Conservation (phyloP, 805 yeast genomes). For the Nakazawaea sp. region DNA sequence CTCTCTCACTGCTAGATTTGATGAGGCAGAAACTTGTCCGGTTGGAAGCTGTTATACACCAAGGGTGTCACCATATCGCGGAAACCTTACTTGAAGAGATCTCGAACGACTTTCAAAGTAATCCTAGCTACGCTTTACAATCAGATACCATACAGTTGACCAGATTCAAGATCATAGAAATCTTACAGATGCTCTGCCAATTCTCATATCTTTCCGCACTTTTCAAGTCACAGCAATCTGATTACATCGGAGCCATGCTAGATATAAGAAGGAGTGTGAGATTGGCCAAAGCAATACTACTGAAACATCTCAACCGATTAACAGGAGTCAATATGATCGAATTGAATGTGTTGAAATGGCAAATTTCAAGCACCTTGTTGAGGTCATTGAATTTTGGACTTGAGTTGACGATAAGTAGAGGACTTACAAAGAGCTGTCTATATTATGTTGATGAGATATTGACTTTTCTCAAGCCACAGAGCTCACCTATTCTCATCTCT, state of each 20-base stretch:
- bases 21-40: too few relatives aligned
- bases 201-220: conserved; percentile 27
- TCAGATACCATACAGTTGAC: too few relatives aligned
- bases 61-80: too few relatives aligned
- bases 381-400: conserved; percentile 33
- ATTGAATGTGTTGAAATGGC: conserved; percentile 27
- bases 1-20: too few relatives aligned
- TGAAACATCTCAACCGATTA: conserved; percentile 26
- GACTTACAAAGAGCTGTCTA: conserved; percentile 52
- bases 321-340: conserved; percentile 15
- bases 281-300: conserved; percentile 45
- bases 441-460: conserved; percentile 46
- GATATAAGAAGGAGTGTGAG: conserved; percentile 44
- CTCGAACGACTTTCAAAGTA: too few relatives aligned
- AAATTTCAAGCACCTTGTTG: conserved; percentile 27
- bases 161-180: conserved; percentile 16
- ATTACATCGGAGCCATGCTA: conserved; percentile 23
- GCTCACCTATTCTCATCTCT: conserved; percentile 21
- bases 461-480: conserved; percentile 25
- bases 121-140: too few relatives aligned
- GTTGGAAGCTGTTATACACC: too few relatives aligned
- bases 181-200: conserved; percentile 25
- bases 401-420: conserved; percentile 35
- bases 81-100: too few relatives aligned
- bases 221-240: conserved; percentile 15